Evolutionary conservation across 1,284 basidiomycete genomes (phyloP).

Genomic region (Pisolithus thermaeus): DNA sequence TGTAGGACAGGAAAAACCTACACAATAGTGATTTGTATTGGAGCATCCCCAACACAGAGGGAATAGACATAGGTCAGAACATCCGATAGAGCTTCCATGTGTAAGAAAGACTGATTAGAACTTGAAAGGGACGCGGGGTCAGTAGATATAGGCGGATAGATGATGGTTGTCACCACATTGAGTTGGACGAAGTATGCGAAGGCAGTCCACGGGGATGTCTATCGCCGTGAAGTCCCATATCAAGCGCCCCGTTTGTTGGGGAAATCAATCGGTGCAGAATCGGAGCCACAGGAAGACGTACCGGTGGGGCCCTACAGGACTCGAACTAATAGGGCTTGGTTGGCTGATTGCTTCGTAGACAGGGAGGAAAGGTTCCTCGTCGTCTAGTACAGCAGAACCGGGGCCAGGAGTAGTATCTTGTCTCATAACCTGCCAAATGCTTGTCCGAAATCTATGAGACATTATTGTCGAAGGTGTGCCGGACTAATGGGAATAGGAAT

Average conservation of each 20-base stretch:
- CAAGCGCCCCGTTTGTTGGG: neutral
- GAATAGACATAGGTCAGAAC: constrained; percentile 24
- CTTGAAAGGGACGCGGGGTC: constrained; percentile 9
- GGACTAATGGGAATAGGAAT: no score
- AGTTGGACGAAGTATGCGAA: neutral
- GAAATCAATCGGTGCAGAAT: constrained; percentile 5
- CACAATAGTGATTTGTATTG: constrained; percentile 25
- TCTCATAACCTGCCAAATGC: constrained; percentile 20
- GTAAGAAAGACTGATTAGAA: constrained; percentile 18
- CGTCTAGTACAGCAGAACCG: neutral
- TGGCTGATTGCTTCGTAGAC: constrained; percentile 14
- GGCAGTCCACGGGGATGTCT: constrained; percentile 10
- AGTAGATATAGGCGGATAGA: constrained; percentile 5
- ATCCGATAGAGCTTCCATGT: constrained; percentile 18
- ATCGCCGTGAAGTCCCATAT: constrained; percentile 3
- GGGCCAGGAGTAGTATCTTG: constrained; percentile 12
- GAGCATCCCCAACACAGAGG: constrained; percentile 13
- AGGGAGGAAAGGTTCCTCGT: constrained; percentile 17
- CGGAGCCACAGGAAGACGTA: constrained; percentile 3
- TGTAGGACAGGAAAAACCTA: constrained; percentile 11
- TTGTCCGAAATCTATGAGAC: constrained; percentile 14
- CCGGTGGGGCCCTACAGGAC: constrained; percentile 4
- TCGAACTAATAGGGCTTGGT: neutral
- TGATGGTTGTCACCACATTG: constrained; percentile 12
- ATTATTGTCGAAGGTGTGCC: constrained; percentile 1